phyloP scores from a whole-genome alignment of 768 basidiomycete species.

The Naganishia onofrii region DNA sequence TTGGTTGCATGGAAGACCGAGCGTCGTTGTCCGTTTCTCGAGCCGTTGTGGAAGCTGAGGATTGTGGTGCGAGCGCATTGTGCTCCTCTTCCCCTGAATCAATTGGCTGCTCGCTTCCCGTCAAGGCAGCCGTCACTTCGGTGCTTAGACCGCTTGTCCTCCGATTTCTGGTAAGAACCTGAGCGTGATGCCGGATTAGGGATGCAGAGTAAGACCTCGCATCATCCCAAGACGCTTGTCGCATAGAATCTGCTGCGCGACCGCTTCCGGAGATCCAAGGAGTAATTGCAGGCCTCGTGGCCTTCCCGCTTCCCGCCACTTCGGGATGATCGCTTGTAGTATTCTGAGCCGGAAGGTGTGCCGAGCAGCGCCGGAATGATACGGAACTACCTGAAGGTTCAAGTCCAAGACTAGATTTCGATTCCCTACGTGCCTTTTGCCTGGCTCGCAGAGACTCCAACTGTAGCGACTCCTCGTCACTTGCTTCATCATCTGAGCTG shows the following conservation, averaged over 20 bases:
- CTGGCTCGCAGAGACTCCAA: constrained; percentile 9
- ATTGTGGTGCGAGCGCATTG: not conserved
- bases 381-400: not conserved
- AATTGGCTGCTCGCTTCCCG: not conserved
- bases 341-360: too few relatives aligned
- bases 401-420: not conserved
- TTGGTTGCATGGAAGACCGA: not conserved
- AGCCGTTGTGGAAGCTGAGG: not conserved
- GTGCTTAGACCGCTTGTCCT: constrained; percentile 9
- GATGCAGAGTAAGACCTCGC: constrained; percentile 44
- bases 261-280: constrained; percentile 16
- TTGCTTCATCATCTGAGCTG: constrained; percentile 39
- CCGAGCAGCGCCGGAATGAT: not conserved
- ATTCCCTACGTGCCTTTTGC: constrained; percentile 14
- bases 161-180: constrained; percentile 29
- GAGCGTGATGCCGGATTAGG: constrained; percentile 43
- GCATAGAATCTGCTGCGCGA: constrained; percentile 21
- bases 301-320: not conserved
- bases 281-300: constrained; percentile 9
- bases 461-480: constrained; percentile 21
- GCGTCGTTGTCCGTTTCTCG: not conserved
- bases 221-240: constrained; percentile 24
- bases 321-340: not conserved
- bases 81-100: not conserved
- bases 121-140: not conserved